These are phyloP conservation scores for Debaryomyces sp. DNA, from an alignment of 1,139 yeast species.

Conservation along the genomic window DNA sequence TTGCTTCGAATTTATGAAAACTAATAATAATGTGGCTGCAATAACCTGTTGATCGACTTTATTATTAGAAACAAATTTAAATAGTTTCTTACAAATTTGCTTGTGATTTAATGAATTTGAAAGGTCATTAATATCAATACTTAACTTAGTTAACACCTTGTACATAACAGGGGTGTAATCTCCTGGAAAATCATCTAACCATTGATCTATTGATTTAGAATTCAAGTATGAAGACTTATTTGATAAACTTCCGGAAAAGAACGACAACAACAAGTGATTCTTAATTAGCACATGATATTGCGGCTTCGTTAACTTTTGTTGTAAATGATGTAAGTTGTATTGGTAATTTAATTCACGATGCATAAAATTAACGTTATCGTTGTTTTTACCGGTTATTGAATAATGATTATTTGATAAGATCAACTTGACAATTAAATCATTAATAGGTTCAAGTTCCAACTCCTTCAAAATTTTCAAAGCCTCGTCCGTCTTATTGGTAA, in stretches of 20 bases:
- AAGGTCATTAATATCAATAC: slow-evolving; percentile 33
- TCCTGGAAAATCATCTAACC: slow-evolving; percentile 27
- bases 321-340: slow-evolving; percentile 33
- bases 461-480: slow-evolving; percentile 42
- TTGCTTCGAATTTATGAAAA: slow-evolving; percentile 43
- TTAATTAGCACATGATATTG: slow-evolving; percentile 46
- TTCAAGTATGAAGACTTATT: slow-evolving; percentile 27
- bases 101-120: slow-evolving; percentile 17
- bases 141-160: slow-evolving; percentile 31
- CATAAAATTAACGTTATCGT: slow-evolving; percentile 34
- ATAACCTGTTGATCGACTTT: slow-evolving; percentile 21
- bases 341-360: slow-evolving; percentile 50
- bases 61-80: slow-evolving; percentile 21
- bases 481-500: slow-evolving; percentile 43
- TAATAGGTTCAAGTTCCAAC: slow-evolving; percentile 23
- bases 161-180: slow-evolving; percentile 38
- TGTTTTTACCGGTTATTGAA: slow-evolving; percentile 17
- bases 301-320: slow-evolving; percentile 44
- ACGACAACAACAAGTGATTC: slow-evolving; percentile 48
- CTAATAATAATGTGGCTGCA: slow-evolving; percentile 44
- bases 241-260: slow-evolving; percentile 40
- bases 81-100: slow-evolving; percentile 28
- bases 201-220: slow-evolving; percentile 21
- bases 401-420: slow-evolving; percentile 38
- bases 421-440: slow-evolving; percentile 35